Percentiles rank a stretch among this genome's conserved stretches.
Conservation (phyloP, 140 eudicot species). For the Erigeron philadelphicus region DNA sequence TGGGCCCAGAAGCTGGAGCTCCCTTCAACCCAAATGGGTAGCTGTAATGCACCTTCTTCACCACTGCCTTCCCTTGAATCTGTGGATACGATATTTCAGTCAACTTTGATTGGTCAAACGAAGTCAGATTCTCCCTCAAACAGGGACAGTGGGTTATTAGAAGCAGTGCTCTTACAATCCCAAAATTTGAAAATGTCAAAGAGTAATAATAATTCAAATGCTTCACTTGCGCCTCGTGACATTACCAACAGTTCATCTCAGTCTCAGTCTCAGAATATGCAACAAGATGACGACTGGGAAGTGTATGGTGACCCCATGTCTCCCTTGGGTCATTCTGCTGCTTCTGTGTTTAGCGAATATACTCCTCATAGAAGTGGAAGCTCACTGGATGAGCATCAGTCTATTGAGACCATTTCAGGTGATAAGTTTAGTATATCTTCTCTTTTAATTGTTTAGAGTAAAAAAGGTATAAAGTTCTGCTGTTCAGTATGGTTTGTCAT, state of each 20-base stretch:
- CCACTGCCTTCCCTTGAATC: constrained; percentile 78
- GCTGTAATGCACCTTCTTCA: constrained; percentile 60
- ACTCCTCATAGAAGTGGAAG: constrained; percentile 53
- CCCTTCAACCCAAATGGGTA: constrained; percentile 87
- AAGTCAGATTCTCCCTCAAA: constrained; percentile 46
- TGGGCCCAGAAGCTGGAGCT: constrained; percentile 86
- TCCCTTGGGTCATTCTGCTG: constrained; percentile 64
- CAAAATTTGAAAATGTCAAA: constrained; percentile 45
- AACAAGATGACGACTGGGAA: constrained; percentile 40
- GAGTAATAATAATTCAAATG: constrained; percentile 29
- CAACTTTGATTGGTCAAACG: constrained; percentile 49
- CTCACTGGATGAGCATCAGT: constrained; percentile 58
- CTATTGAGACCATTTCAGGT: constrained; percentile 51
- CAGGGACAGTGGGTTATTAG: constrained; percentile 68
- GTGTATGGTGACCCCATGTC: constrained; percentile 58
- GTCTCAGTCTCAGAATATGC: constrained; percentile 33
- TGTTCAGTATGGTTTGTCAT: background rate
- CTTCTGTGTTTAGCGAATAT: constrained; percentile 58
- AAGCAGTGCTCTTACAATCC: constrained; percentile 71
- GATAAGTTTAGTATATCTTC: constrained; percentile 12
- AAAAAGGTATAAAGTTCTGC: background rate
- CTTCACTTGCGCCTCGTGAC: constrained; percentile 32
- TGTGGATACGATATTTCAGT: constrained; percentile 58
- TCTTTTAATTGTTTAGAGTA: background rate
- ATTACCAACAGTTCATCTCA: constrained; percentile 40